Evolutionary conservation across 495 filamentous ascomycete species (phyloP).

Genomic region (Podospora comata): DNA sequence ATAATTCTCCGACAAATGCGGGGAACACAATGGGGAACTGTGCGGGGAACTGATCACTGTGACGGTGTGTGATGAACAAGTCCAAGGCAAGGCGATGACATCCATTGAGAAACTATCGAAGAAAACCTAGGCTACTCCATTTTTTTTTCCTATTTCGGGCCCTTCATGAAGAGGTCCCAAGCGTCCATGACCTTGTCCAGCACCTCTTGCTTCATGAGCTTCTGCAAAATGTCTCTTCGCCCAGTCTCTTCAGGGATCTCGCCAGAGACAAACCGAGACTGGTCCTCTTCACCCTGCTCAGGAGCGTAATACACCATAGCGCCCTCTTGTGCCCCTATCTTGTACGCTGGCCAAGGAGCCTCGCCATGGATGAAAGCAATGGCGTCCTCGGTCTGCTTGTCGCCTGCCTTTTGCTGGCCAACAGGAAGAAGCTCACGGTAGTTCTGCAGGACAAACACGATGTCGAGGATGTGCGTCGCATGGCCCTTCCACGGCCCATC

Average conservation of each 20-base stretch:
- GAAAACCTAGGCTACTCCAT: neutral
- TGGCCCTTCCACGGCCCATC: too few relatives aligned
- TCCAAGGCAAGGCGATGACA: too few relatives aligned
- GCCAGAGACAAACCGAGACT: neutral
- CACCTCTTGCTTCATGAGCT: neutral
- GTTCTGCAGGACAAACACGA: neutral
- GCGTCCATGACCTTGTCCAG: neutral
- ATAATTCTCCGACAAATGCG: too few relatives aligned
- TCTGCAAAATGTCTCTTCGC: neutral
- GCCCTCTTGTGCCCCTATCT: neutral
- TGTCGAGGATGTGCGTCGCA: too few relatives aligned
- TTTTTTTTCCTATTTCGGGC: neutral
- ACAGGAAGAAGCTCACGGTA: neutral
- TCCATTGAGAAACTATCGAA: neutral
- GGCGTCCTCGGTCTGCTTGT: neutral
- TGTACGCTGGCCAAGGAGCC: neutral
- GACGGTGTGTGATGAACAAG: too few relatives aligned
- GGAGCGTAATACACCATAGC: neutral
- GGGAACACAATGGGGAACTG: too few relatives aligned
- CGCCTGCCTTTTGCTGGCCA: neutral
- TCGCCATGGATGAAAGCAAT: neutral
- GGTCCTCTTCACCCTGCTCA: neutral
- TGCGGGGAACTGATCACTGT: too few relatives aligned
- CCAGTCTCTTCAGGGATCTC: neutral
- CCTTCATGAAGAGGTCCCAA: neutral